Base-by-base conservation (phyloP, 2,329 filamentous ascomycete species). In the Microthyrium microscopicum region DNA sequence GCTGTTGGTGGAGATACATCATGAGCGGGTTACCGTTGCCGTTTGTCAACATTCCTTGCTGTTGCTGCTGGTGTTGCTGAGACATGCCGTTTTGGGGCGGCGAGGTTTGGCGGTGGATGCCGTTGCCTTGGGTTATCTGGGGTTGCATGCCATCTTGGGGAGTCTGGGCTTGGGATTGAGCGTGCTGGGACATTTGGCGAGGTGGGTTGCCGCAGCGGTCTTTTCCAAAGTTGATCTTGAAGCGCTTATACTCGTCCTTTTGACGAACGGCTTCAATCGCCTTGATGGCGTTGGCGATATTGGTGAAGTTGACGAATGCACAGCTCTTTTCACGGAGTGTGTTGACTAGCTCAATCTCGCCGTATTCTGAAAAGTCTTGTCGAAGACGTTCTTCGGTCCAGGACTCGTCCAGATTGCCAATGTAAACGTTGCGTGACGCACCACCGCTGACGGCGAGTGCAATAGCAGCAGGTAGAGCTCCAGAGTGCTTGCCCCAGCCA, bases 201-300 rank as follows among this genome's bases (percentile, higher is more conserved):
- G 89, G 89, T 33, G 89, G 79, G 60, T 98, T 98, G 44, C 89
- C 89, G 49, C 89, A 98, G 36, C 89, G 76, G 53, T 98, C 89
- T 63, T 98, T 98, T 57, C 89, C 89, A 53, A 98, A 98, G 64
- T 98, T 98, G 55, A 98, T 87, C 69, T 98, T 98, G 73, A 98
- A 98, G 47, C 89, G 74, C 58, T 76, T 82, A 67, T 98, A 98
- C 50, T 98, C 89, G 27, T 95, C 89, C 51, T 85, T 84, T 50
- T 84, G 80, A 37, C 89, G 75, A 42, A 98, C 75, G 16, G 85
- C 89, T 58, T 98, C 89, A 43, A 98, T 98, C 1, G 89, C 89
- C 64, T 98, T 98, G 66, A 98, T 98, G 32, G 89, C 89, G 47
- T 98, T 98, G 51, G 89, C 89, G 52, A 98, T 98, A 61, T 98